These are phyloP conservation scores for Pythium rishiriense DNA, from an alignment of 352 stramenopile genomes.

Conservation along the genomic window DNA sequence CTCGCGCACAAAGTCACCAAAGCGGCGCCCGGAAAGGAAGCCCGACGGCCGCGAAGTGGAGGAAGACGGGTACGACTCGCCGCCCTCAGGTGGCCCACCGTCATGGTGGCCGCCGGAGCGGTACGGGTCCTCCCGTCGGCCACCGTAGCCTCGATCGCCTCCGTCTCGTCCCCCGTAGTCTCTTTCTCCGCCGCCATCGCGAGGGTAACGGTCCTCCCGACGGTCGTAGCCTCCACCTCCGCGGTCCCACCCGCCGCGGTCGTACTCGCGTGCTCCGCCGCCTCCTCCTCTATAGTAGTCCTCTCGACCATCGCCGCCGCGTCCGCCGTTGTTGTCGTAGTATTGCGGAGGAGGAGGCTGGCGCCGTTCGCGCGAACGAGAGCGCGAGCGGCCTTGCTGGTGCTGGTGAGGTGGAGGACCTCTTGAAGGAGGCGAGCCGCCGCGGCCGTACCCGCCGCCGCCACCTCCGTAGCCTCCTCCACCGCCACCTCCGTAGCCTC, in stretches of 20 bases:
- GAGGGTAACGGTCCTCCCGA: constrained; percentile 13
- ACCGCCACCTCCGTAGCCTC: not conserved
- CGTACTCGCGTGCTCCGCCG: constrained; percentile 4
- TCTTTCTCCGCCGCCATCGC: not conserved
- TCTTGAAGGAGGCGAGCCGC: constrained; percentile 6
- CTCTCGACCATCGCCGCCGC: constrained; percentile 19
- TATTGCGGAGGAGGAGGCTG: constrained; percentile 7
- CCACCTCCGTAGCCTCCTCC: constrained; percentile 1
- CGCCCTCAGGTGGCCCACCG: constrained; percentile 2
- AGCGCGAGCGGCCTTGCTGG: constrained; percentile 23
- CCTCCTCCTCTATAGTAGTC: constrained; percentile 25
- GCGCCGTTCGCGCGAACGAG: constrained; percentile 24
- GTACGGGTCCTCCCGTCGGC: constrained; percentile 20
- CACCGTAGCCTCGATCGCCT: not conserved
- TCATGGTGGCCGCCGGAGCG: constrained; percentile 3
- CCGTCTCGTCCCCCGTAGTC: constrained; percentile 13
- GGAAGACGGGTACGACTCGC: not conserved
- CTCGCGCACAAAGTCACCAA: constrained; percentile 26
- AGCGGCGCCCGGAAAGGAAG: constrained; percentile 27
- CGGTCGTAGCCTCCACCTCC: constrained; percentile 2
- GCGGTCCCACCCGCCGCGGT: too few species aligned
- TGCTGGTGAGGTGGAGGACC: constrained; percentile 6
- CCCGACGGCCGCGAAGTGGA: constrained; percentile 5
- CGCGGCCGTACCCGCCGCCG: constrained; percentile 6
- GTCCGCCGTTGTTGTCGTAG: constrained; percentile 18